phyloP scores from a whole-genome alignment of 2,329 filamentous ascomycete species.

The Pezicula neosporulosa region DNA sequence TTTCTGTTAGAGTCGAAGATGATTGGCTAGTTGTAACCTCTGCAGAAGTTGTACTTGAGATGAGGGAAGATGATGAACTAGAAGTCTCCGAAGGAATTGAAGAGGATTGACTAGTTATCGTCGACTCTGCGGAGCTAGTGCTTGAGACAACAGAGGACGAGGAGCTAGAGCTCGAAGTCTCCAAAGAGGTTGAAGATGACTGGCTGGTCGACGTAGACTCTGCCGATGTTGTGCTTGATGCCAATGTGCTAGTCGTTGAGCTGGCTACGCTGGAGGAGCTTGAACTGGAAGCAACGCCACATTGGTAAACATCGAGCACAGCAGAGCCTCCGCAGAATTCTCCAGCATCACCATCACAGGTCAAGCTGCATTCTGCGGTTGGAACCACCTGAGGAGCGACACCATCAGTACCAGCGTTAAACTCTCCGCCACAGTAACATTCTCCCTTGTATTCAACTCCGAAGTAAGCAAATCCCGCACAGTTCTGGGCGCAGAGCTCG shows the following conservation, averaged over 20 bases:
- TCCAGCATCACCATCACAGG: neutral
- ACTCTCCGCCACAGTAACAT: constrained; percentile 21
- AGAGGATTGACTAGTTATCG: neutral
- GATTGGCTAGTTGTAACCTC: neutral
- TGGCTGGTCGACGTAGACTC: too few relatives aligned
- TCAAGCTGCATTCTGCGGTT: neutral
- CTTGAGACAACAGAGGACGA: neutral
- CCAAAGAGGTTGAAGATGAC: neutral
- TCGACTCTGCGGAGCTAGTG: neutral
- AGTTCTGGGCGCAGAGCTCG: constrained; percentile 26
- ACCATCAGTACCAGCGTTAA: neutral
- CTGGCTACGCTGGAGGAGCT: too few relatives aligned
- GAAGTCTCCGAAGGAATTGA: neutral
- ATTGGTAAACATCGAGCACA: neutral
- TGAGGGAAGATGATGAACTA: neutral
- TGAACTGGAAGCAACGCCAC: neutral
- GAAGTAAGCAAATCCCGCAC: constrained; percentile 28
- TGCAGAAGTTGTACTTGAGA: neutral
- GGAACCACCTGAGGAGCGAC: neutral
- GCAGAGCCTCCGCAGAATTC: neutral
- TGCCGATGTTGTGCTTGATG: neutral
- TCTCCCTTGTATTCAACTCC: constrained; percentile 36
- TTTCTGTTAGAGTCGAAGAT: neutral
- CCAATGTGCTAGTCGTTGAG: neutral
- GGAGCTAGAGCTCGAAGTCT: too few relatives aligned